These are phyloP conservation scores for Solanum appendiculatum DNA, from an alignment of 257 asterid genomes.

Conservation along the genomic window DNA sequence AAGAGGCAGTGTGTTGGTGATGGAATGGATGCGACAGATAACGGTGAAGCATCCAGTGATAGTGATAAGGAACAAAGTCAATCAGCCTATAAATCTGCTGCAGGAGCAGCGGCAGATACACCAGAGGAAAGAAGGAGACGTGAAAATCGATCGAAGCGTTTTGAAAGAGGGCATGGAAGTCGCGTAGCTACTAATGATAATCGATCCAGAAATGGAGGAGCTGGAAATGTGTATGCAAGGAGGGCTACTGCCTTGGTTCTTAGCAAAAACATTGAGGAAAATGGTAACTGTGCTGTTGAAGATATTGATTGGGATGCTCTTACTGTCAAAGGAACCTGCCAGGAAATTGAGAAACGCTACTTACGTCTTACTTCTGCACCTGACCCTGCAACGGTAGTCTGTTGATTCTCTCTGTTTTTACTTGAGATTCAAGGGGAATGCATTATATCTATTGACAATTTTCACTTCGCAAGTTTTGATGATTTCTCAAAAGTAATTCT, in stretches of 20 bases:
- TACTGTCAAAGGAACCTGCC: constrained; percentile 91
- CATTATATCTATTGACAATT: neutral
- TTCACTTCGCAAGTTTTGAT: neutral
- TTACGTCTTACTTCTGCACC: constrained; percentile 99
- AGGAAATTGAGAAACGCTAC: constrained; percentile 90
- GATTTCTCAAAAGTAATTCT: constrained; percentile 5
- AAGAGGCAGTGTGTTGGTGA: constrained; percentile 80
- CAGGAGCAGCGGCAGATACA: constrained; percentile 57
- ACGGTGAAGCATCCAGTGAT: constrained; percentile 70
- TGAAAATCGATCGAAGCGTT: constrained; percentile 89
- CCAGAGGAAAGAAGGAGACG: constrained; percentile 89
- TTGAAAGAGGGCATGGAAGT: constrained; percentile 71
- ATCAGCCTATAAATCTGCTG: constrained; percentile 66
- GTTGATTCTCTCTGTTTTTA: constrained; percentile 6
- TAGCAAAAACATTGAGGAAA: constrained; percentile 66
- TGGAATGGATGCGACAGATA: constrained; percentile 33
- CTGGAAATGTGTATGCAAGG: constrained; percentile 46
- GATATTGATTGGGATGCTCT: constrained; percentile 99
- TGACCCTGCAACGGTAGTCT: constrained; percentile 86
- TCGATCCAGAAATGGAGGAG: constrained; percentile 34
- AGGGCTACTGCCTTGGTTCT: constrained; percentile 58
- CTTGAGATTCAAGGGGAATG: constrained; percentile 1
- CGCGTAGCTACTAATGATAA: constrained; percentile 31
- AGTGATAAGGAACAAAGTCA: constrained; percentile 77
- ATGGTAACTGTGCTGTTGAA: constrained; percentile 82